Evolutionary conservation across 75 land plant genomes (phyloP).

Genomic region (Pinus taeda): DNA sequence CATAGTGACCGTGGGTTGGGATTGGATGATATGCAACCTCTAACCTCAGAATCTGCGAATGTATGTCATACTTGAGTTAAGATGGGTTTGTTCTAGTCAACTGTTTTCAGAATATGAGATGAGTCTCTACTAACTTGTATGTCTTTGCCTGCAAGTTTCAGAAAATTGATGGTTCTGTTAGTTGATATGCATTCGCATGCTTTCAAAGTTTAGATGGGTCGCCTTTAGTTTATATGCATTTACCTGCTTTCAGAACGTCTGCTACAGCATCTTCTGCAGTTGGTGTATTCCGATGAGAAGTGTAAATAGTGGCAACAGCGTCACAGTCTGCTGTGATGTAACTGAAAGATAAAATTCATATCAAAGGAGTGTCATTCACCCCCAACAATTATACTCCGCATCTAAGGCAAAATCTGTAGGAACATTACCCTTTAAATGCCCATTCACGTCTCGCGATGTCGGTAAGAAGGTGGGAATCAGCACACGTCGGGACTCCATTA

Average conservation of each 20-base stretch:
- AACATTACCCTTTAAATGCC: slow-evolving; percentile 75
- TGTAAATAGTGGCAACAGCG: slow-evolving; percentile 39
- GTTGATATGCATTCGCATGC: no score
- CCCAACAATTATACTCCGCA: neutral
- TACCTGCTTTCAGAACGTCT: slow-evolving; percentile 41
- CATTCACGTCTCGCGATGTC: slow-evolving; percentile 56
- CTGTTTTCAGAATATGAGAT: no score
- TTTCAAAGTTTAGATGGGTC: no score
- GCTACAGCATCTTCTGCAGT: slow-evolving; percentile 53
- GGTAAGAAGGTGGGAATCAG: slow-evolving; percentile 67
- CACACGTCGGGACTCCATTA: slow-evolving; percentile 85
- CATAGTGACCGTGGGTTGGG: no score
- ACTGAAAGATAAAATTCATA: slow-evolving; percentile 11
- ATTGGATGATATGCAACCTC: no score
- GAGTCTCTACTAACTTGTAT: no score
- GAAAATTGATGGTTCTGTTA: no score
- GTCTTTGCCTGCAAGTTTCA: no score
- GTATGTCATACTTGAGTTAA: no score
- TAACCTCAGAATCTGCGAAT: no score
- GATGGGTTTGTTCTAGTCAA: no score
- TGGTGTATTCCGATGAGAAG: slow-evolving; percentile 18
- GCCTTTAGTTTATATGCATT: no score
- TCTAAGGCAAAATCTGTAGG: neutral
- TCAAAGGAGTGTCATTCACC: neutral
- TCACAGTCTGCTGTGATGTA: slow-evolving; percentile 58